phyloP scores from a whole-genome alignment of 192 early-diverging fungal genomes.

The Coemansia sp. region DNA sequence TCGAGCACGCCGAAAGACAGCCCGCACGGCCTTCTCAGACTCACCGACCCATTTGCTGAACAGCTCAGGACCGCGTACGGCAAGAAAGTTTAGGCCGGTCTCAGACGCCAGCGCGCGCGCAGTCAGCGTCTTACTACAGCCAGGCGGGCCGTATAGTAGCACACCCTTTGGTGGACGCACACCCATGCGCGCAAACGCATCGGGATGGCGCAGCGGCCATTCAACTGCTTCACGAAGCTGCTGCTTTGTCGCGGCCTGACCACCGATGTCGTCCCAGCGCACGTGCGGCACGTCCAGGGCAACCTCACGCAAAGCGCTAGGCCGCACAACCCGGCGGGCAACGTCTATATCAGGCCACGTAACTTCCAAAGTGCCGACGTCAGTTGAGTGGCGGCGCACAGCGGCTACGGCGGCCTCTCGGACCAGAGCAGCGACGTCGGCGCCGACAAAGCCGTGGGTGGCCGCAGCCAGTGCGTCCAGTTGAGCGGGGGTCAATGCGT shows the following conservation, averaged over 20 bases:
- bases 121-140: conserved; percentile 96
- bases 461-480: conserved; percentile 60
- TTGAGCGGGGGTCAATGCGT: conserved; percentile 62
- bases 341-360: conserved; percentile 6
- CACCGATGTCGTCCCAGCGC: conserved; percentile 91
- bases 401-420: conserved; percentile 84
- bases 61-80: conserved; percentile 97
- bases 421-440: conserved; percentile 84
- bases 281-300: conserved; percentile 92
- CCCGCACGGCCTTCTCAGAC: conserved; percentile 92
- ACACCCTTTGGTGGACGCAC: conserved; percentile 97
- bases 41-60: conserved; percentile 99
- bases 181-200: conserved; percentile 82
- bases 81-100: conserved; percentile 94
- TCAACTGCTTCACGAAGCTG: conserved; percentile 92
- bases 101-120: conserved; percentile 98
- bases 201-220: conserved; percentile 96
- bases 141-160: conserved; percentile 96
- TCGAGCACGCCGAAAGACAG: conserved; percentile 92
- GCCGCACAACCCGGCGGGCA: conserved; percentile 22
- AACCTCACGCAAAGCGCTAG: conserved; percentile 57
- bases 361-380: not conserved
- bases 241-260: conserved; percentile 87
- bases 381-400: conserved; percentile 49
- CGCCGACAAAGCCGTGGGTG: conserved; percentile 97